These are phyloP conservation scores for Aspergillus ostianus DNA, from an alignment of 495 filamentous ascomycete species.

Conservation along the genomic window DNA sequence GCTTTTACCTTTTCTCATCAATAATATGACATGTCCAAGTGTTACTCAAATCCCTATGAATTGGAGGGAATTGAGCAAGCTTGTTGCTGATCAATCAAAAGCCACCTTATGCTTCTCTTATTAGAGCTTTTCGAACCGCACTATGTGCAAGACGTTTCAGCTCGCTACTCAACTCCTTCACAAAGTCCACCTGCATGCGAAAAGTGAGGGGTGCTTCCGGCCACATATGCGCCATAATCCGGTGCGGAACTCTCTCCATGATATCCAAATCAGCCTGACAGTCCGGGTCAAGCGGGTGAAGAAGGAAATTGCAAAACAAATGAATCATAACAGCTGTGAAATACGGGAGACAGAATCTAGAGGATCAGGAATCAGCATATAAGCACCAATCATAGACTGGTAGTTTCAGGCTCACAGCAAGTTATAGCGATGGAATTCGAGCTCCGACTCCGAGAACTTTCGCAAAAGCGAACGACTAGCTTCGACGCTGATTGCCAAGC, in stretches of 20 bases:
- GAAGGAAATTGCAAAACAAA: neutral
- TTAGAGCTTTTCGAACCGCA: neutral
- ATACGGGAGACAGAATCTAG: neutral
- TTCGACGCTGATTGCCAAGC: conserved; percentile 28
- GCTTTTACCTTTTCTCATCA: too few species aligned
- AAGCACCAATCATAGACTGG: neutral
- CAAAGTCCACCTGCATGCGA: neutral
- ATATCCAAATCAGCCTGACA: neutral
- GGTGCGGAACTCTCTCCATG: neutral
- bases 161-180: neutral
- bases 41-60: too few species aligned
- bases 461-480: conserved; percentile 14
- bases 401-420: neutral
- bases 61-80: too few species aligned
- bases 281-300: neutral
- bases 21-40: too few species aligned
- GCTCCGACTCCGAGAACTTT: neutral
- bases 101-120: too few species aligned
- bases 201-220: neutral
- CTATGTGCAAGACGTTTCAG: neutral
- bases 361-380: neutral
- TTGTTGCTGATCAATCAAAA: too few species aligned
- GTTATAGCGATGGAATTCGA: neutral
- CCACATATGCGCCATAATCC: neutral
- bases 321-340: neutral